Evolutionary conservation across 2,329 filamentous ascomycete species (phyloP).

Genomic region (Zymoseptoria passerinii): DNA sequence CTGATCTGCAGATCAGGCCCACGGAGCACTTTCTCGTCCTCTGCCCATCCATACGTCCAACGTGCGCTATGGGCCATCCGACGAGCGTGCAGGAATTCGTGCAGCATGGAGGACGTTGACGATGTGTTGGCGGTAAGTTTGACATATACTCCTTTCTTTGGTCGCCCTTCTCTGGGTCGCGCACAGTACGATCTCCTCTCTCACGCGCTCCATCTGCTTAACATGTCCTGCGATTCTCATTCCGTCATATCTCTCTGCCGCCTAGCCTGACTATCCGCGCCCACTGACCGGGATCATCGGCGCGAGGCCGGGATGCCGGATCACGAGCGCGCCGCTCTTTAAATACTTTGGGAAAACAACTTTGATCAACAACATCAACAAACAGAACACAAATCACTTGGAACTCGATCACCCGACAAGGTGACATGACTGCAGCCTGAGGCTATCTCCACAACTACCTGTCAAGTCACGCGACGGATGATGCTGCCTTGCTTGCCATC

Average conservation of each 20-base stretch:
- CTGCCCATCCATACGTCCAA: too few relatives aligned
- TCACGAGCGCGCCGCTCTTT: neutral
- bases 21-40: neutral
- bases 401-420: neutral
- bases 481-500: neutral
- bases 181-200: neutral
- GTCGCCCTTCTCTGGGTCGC: neutral
- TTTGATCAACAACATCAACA: neutral
- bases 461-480: neutral
- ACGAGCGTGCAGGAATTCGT: neutral
- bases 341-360: neutral
- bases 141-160: neutral
- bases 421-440: neutral
- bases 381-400: neutral
- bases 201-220: neutral
- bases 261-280: neutral
- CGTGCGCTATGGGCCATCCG: too few relatives aligned
- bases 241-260: neutral
- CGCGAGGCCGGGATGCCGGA: neutral
- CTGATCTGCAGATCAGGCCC: neutral
- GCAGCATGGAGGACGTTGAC: neutral
- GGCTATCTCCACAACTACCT: neutral
- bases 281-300: neutral
- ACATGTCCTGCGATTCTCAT: neutral
- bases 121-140: neutral